A percentile compares a stretch with the other conserved stretches of the same genome.
phyloP scores from a whole-genome alignment of 23 red algal species.

The Gracilaria caudata region DNA sequence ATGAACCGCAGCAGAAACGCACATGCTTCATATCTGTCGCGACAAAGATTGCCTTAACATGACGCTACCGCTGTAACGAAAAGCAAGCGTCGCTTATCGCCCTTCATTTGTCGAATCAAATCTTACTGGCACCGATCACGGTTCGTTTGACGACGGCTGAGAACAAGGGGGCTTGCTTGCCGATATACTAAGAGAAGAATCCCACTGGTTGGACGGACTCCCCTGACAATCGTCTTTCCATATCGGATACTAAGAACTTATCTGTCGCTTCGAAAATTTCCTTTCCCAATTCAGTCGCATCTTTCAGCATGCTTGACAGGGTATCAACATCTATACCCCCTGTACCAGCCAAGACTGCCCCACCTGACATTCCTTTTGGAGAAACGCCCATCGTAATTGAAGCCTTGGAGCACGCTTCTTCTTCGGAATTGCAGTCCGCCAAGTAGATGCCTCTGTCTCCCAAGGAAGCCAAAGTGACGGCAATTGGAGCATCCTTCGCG shows the following conservation, averaged over 20 bases:
- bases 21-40: background rate
- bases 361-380: slow-evolving; percentile 24
- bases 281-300: slow-evolving; percentile 30
- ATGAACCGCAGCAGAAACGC: background rate
- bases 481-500: slow-evolving; percentile 54
- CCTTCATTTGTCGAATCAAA: background rate
- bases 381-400: slow-evolving; percentile 55
- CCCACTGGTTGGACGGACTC: slow-evolving; percentile 34
- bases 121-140: background rate
- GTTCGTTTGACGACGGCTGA: background rate
- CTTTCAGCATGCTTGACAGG: slow-evolving; percentile 49
- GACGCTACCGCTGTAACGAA: background rate
- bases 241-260: slow-evolving; percentile 35
- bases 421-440: slow-evolving; percentile 51
- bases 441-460: slow-evolving; percentile 40
- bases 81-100: background rate
- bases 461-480: slow-evolving; percentile 46
- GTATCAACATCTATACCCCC: slow-evolving; percentile 67
- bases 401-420: slow-evolving; percentile 52
- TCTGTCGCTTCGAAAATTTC: slow-evolving; percentile 53
- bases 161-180: background rate
- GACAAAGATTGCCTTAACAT: background rate
- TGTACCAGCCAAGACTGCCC: slow-evolving; percentile 43
- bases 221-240: slow-evolving; percentile 22
- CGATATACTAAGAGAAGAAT: slow-evolving; percentile 41